A percentile compares a stretch with the other conserved stretches of the same genome.
phyloP scores from a whole-genome alignment of 148 eudicot species.

The Vaccinium myrtillus region DNA sequence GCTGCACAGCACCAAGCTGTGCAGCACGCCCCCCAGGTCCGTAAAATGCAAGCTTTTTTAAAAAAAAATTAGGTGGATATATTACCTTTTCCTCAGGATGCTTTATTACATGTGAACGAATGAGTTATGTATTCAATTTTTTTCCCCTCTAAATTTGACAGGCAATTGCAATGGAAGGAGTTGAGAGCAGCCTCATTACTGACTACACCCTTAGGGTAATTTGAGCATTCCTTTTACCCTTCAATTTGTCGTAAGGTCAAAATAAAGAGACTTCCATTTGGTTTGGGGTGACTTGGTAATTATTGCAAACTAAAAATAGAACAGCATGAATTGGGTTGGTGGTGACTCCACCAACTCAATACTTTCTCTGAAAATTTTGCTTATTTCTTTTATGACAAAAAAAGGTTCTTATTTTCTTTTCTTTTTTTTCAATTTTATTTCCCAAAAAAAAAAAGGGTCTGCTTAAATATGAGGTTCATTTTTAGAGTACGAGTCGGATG shows the following conservation, averaged over 20 bases:
- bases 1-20: too few species aligned
- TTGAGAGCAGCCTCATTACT: conserved; percentile 81
- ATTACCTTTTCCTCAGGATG: not conserved
- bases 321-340: not conserved
- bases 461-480: not conserved
- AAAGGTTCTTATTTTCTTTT: not conserved
- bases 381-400: too few species aligned
- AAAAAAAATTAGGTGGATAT: too few species aligned
- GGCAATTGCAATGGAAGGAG: conserved; percentile 94
- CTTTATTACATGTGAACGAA: too few species aligned
- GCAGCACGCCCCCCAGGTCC: too few species aligned
- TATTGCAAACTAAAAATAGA: not conserved
- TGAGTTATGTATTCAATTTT: not conserved
- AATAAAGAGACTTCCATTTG: not conserved
- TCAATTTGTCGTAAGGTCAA: not conserved
- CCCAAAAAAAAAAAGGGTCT: not conserved
- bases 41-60: not conserved
- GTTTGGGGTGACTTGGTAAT: not conserved
- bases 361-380: not conserved
- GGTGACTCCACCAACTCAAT: not conserved
- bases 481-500: not conserved
- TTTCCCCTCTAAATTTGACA: conserved; percentile 12
- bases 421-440: too few species aligned
- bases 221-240: not conserved
- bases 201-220: conserved; percentile 84